Base-by-base conservation (phyloP, 164 flowering plant species). In the Dillenia turbinata region DNA sequence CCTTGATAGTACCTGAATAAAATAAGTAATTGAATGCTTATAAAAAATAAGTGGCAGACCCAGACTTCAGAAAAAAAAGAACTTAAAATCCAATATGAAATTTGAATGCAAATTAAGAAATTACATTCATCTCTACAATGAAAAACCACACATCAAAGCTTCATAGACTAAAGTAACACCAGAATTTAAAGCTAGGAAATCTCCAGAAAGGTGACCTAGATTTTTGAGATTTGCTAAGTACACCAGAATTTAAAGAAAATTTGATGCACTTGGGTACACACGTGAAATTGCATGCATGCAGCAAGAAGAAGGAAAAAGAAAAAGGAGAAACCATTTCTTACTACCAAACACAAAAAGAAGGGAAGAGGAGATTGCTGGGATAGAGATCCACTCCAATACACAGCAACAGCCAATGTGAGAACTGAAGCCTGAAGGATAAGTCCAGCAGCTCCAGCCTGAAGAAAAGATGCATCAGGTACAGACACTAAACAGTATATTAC, bases 371-470 rank as follows among this genome's bases (percentile, higher is more conserved):
- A 77, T 61, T 77, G 73, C 68, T 61, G 90, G 62, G 97, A 79
- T 59, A 90, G 86, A 63, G 87, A 77, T 63, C 96, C 85, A 73
- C 85, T 88, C 88, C 85, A 84, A 67, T 88, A 95, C 16, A 92
- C 98, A 63, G 85, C 89, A 68, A 90, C 96, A 60, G 99, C 97
- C 15, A 79, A 10, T n/a, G 82, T 74, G 58, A 95, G 92, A 74
- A 95, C 88, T 57, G 85, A 82, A 60, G 98, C 96, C 74, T 95
- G 99, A 62, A 88, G 76, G 57, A 92, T 71, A 64, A 95, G 69
- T 54, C 98, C 99, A 63, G 66, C 86, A 44, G 99, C 99, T 67
- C 99, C 98, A 59, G 99, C 98, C 98, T 95, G 85, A 69, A 44
- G 65, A 13, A 67, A 11, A 14, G 48, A 59, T 15, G 48, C 19